Conservation (phyloP, 148 eudicot species). For the Polygonum aviculare region DNA sequence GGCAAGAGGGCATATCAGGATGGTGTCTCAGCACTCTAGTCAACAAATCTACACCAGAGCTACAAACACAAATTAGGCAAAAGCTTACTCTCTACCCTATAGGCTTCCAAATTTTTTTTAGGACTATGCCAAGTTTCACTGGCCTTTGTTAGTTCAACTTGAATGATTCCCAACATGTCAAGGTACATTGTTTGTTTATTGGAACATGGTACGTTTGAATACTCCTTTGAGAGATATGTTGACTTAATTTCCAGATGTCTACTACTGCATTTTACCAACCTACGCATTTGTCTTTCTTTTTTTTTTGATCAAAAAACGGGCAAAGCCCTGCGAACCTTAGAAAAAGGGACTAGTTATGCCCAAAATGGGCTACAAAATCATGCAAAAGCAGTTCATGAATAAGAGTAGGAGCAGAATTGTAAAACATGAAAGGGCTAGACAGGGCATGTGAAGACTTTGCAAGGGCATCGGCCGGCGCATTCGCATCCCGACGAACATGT, state of each 20-base stretch:
- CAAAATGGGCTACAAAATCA: too few relatives aligned
- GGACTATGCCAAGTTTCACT: background rate
- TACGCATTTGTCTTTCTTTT: background rate
- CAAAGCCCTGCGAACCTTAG: too few relatives aligned
- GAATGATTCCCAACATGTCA: background rate
- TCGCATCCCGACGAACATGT: too few relatives aligned
- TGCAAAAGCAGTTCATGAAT: too few relatives aligned
- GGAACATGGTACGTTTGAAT: background rate
- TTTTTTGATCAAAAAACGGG: too few relatives aligned
- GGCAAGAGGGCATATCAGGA: slow-evolving; percentile 54
- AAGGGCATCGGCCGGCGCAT: too few relatives aligned
- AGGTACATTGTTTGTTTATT: background rate
- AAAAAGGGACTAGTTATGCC: too few relatives aligned
- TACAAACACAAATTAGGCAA: slow-evolving; percentile 28
- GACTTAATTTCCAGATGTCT: background rate
- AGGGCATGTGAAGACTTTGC: too few relatives aligned
- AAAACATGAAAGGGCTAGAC: too few relatives aligned
- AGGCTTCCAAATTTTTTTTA: background rate
- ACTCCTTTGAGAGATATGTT: background rate
- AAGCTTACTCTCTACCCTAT: background rate
- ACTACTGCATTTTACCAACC: background rate
- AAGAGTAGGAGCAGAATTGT: too few relatives aligned
- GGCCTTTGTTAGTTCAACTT: background rate
- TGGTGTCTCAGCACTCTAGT: slow-evolving; percentile 77
- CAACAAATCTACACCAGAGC: slow-evolving; percentile 77